These are phyloP conservation scores for Wickerhamiella sergipiensis DNA, from an alignment of 805 yeast species.

Conservation along the genomic window DNA sequence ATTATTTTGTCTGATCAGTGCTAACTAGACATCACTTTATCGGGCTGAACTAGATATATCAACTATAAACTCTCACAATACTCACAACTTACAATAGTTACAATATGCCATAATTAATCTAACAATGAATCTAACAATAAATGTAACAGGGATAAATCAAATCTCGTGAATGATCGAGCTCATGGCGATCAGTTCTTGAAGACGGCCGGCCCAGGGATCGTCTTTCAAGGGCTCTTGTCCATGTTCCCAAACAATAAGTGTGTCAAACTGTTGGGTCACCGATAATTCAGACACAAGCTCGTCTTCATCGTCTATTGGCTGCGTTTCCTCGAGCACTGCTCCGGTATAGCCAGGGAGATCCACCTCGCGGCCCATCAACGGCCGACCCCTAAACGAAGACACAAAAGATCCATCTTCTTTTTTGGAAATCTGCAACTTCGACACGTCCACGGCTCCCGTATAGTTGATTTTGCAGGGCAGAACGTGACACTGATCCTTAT, in stretches of 20 bases:
- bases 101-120: too few relatives aligned
- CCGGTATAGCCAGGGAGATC: constrained; percentile 14
- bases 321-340: constrained; percentile 6
- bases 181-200: constrained; percentile 10
- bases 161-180: background rate
- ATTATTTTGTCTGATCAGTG: constrained; percentile 41
- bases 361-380: constrained; percentile 11
- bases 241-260: constrained; percentile 14
- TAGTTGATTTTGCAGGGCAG: constrained; percentile 13
- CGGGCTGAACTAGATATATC: too few relatives aligned
- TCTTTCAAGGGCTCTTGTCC: constrained; percentile 5
- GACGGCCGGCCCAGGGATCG: constrained; percentile 12
- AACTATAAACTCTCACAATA: too few relatives aligned
- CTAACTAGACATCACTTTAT: constrained; percentile 16
- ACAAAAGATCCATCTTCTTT: background rate
- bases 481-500: constrained; percentile 7
- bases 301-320: background rate
- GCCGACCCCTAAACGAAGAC: constrained; percentile 14
- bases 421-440: constrained; percentile 3
- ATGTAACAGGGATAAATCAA: too few relatives aligned
- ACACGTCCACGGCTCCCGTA: constrained; percentile 10
- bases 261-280: constrained; percentile 2
- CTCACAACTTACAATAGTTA: too few relatives aligned
- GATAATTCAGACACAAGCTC: background rate
- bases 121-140: too few relatives aligned